Evolutionary conservation across 345 rosid species (phyloP), one percentile per base, ranked within the genome.

Genomic region (Eucalyptus brandiana): DNA sequence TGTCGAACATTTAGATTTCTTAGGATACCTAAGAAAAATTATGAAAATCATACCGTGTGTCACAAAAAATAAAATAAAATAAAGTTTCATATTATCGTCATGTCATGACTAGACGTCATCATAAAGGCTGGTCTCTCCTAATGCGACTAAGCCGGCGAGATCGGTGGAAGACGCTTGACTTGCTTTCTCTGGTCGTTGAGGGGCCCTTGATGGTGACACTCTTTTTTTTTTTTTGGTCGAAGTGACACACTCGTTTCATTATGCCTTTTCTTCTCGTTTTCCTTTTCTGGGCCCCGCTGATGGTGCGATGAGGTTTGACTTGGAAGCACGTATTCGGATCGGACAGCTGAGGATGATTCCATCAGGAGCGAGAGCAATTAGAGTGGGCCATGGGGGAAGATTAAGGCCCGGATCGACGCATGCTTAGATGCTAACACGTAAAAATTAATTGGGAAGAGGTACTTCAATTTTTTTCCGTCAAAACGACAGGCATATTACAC

Each of bases 41-140:
- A 28, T 5, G 16, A 60, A 26, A 60, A 23, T 2, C 6, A 9
- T 56, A 9, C 26, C 1, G 1, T 9, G 58, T 54, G 28, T 54
- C 11, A 51, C 2, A 21, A 54, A 54, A 54, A 54, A 50, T 12
- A 11, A 15, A 15, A 49, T 4, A 48, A 44, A 8, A 48, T 1
- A 23, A 5, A 58, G 7, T 24, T 58, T 0, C 58, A 21, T 54
- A 54, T 21, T 54, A 0, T 54, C 11, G 5, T 58, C 4, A 12
- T 58, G 13, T 58, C 13, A 12, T 58, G 30, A 58, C 13, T 24
- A 5, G 6, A 16, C 30, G 1, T 51, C 21, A 17, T 17, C 21
- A 51, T 51, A 51, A 51, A 51, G 0, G 54, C 19, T 51, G 54
- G 54, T 51, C 54, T 51, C 54, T 60, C 32, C 14, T 6, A 12